Evolutionary conservation across 192 early-diverging fungal genomes (phyloP).

Genomic region (Allomyces macrogynus): DNA sequence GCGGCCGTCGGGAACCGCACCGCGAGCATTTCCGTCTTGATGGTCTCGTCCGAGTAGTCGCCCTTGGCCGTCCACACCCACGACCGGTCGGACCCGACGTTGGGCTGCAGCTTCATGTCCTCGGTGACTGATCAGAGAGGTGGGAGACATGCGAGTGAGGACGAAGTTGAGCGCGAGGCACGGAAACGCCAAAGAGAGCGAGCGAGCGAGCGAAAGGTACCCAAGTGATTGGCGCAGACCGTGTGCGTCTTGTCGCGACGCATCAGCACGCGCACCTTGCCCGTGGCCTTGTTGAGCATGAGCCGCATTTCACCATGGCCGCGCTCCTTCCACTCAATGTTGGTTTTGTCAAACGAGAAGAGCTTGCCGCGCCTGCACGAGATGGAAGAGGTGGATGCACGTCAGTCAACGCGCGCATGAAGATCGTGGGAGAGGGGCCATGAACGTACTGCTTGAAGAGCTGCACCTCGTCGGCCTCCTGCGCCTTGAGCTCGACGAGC

Average conservation of each 20-base stretch:
- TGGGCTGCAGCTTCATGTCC: conserved; percentile 76
- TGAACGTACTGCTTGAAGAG: conserved; percentile 66
- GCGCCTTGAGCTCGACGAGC: conserved; percentile 63
- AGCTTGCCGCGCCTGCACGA: conserved; percentile 74
- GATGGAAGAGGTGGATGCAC: too few relatives aligned
- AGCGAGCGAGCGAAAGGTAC: too few relatives aligned
- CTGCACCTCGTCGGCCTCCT: conserved; percentile 84
- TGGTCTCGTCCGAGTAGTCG: conserved; percentile 77
- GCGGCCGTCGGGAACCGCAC: conserved; percentile 91
- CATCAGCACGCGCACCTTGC: conserved; percentile 92
- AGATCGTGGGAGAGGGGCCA: too few relatives aligned
- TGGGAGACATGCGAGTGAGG: too few relatives aligned
- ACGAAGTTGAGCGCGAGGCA: too few relatives aligned
- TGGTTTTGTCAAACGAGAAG: conserved; percentile 81
- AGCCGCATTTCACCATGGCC: conserved; percentile 95
- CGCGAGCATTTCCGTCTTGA: conserved; percentile 63
- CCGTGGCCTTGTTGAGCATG: conserved; percentile 72
- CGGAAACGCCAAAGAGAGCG: too few relatives aligned
- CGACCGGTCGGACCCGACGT: conserved; percentile 94
- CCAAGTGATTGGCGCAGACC: conserved; percentile 95
- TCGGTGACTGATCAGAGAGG: conserved; percentile 29
- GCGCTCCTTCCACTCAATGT: conserved; percentile 98
- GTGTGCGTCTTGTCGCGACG: conserved; percentile 97
- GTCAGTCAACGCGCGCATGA: too few relatives aligned
- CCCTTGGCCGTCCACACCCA: conserved; percentile 91